phyloP scores from a whole-genome alignment of 202 grass and related monocot species.

The Schoenoplectus triqueter region DNA sequence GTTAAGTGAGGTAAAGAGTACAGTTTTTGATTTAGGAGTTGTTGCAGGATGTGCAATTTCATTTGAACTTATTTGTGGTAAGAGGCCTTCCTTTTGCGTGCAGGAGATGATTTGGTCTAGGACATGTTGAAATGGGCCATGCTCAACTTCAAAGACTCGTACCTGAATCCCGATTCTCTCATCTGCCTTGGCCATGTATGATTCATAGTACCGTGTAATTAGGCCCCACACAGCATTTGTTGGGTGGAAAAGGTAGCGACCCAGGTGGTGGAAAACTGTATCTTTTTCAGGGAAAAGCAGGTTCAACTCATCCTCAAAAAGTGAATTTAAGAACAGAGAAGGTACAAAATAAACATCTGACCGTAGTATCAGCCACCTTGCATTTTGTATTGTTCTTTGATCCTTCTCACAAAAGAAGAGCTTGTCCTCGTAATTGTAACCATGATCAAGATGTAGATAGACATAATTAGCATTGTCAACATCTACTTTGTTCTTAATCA shows the following conservation, averaged over 20 bases:
- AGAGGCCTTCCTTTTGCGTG: conserved; percentile 56
- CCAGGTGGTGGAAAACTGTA: conserved; percentile 83
- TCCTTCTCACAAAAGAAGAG: conserved; percentile 90
- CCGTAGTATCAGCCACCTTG: conserved; percentile 75
- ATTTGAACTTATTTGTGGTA: conserved; percentile 52
- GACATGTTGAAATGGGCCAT: conserved; percentile 69
- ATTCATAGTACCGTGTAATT: conserved; percentile 82
- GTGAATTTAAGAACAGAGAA: conserved; percentile 75
- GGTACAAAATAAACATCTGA: conserved; percentile 91
- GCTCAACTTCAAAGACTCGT: conserved; percentile 59
- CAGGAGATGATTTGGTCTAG: conserved; percentile 83
- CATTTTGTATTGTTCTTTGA: conserved; percentile 53
- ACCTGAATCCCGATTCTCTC: conserved; percentile 89
- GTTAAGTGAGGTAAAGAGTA: conserved; percentile 81
- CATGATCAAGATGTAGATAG: conserved; percentile 85
- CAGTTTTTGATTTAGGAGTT: conserved; percentile 54
- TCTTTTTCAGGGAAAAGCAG: conserved; percentile 78
- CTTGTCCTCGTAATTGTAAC: conserved; percentile 62
- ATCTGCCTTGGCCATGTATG: conserved; percentile 77
- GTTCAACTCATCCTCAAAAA: conserved; percentile 65
- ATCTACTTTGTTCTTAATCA: conserved; percentile 48
- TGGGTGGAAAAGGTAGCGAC: conserved; percentile 91
- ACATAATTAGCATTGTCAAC: conserved; percentile 48
- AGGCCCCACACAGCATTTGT: conserved; percentile 90
- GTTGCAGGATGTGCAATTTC: conserved; percentile 36